Base-by-base conservation (phyloP, 1,139 yeast species). In the Starmera stellimalicola region DNA sequence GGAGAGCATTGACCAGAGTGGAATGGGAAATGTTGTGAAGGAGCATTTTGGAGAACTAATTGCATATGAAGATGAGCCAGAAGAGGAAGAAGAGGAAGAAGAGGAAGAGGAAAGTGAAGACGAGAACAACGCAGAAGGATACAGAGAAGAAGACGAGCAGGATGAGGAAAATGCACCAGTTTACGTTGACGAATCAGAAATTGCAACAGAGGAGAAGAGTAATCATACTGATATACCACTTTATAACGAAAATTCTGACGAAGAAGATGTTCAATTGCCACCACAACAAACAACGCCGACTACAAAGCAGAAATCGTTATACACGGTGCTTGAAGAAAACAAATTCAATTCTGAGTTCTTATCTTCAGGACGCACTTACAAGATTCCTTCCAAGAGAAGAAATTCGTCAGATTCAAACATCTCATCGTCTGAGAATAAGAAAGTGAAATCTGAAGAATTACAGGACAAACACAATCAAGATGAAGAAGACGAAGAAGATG, bases 241-340 rank as follows among this genome's bases (percentile, higher is more conserved):
- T n/a, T 5, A 22, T 14, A 22, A 6, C 25, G 12, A 22, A n/a
- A 22, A 22, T 22, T 22, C 25, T n/a, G 44, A 51, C 4, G 54
- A 41, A 15, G 44, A 46, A 7, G 45, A 35, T 5, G 40, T 40
- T 19, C 38, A 38, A n/a, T 11, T 22, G 6, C 37, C 41, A 16
- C 23, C 29, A 12, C 31, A 42, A 24, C 32, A 39, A 32, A 22
- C 38, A 37, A 12, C 41, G 37, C 9, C 51, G 40, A 5, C 18
- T 16, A 39, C 47, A 11, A 44, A 43, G 9, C 50, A 55, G 8
- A 57, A 51, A 38, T 47, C 54, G 29, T 51, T 70, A 15, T 71
- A 64, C 43, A 60, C 62, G 20, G 65, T 70, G 4, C 42, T 71
- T 27, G 58, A 65, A 29, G 66, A 64, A 30, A 50, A 48, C 22